phyloP scores from a whole-genome alignment of 2,329 filamentous ascomycete genomes.

The Ophiosphaerella korrae region DNA sequence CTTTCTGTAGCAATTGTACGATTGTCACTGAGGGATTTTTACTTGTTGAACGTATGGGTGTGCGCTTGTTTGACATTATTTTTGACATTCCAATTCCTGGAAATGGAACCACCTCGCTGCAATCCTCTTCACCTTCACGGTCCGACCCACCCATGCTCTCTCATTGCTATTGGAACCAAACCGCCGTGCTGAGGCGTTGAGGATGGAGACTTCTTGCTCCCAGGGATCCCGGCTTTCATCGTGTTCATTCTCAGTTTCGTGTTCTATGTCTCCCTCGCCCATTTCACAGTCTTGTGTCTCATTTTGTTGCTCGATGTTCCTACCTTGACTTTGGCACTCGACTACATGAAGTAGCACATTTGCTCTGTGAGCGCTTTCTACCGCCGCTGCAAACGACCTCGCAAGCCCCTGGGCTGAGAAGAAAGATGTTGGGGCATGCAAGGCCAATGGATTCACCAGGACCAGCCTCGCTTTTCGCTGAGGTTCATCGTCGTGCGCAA shows the following conservation, averaged over 20 bases:
- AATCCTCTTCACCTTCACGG: conserved; percentile 49
- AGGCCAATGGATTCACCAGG: conserved; percentile 67
- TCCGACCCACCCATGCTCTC: conserved; percentile 56
- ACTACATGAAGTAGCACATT: conserved; percentile 48
- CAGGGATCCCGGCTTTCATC: conserved; percentile 43
- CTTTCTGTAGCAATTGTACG: conserved; percentile 9
- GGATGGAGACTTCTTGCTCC: conserved; percentile 54
- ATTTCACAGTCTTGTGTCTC: conserved; percentile 58
- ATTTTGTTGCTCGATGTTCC: conserved; percentile 52
- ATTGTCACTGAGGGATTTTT: conserved; percentile 12
- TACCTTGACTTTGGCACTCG: conserved; percentile 40
- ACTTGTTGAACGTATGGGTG: not conserved
- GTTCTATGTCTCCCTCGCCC: conserved; percentile 24
- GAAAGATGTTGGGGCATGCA: conserved; percentile 71
- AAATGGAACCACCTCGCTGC: conserved; percentile 53
- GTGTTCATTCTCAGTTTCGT: not conserved
- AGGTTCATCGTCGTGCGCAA: conserved; percentile 10
- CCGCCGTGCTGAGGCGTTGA: conserved; percentile 53
- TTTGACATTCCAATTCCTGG: conserved; percentile 18
- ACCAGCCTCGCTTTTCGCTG: conserved; percentile 52
- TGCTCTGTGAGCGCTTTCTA: conserved; percentile 61
- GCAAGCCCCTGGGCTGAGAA: conserved; percentile 77
- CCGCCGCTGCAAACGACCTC: conserved; percentile 64
- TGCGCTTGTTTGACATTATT: conserved; percentile 8
- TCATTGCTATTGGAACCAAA: conserved; percentile 43